Conservation (phyloP, 306 rosid genomes). For the Ziziphus jujuba region DNA sequence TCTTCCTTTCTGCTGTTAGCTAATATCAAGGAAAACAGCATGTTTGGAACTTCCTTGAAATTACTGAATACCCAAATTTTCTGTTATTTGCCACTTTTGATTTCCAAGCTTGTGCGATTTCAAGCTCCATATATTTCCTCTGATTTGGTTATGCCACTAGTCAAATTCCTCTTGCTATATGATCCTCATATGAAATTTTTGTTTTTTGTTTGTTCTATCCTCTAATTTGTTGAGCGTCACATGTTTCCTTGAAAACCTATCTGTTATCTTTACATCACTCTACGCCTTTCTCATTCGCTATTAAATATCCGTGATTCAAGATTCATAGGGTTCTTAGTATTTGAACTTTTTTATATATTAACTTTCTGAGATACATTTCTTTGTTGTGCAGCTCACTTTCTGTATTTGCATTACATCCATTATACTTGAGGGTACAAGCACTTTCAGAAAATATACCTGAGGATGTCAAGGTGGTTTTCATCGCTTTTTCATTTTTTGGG, state of each 20-base stretch:
- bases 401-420: slow-evolving; percentile 92
- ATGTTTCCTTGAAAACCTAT: no score
- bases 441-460: slow-evolving; percentile 72
- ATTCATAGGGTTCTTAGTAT: not conserved
- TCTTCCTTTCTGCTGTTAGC: slow-evolving; percentile 7
- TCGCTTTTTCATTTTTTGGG: slow-evolving; percentile 15
- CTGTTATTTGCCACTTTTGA: slow-evolving; percentile 16
- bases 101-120: slow-evolving; percentile 14
- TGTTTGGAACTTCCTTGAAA: slow-evolving; percentile 10
- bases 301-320: not conserved
- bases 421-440: slow-evolving; percentile 87
- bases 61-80: slow-evolving; percentile 9
- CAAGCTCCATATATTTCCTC: slow-evolving; percentile 12
- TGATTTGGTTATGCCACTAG: slow-evolving; percentile 9
- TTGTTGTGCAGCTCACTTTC: slow-evolving; percentile 81
- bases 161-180: not conserved
- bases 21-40: slow-evolving; percentile 8
- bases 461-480: slow-evolving; percentile 66
- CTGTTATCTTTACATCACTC: not conserved
- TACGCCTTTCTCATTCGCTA: not conserved
- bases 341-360: slow-evolving; percentile 17
- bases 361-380: slow-evolving; percentile 11
- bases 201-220: not conserved
- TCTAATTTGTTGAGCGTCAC: no score
- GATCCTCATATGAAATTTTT: not conserved